Percentiles rank a stretch among this genome's conserved stretches.
Evolutionary conservation across 805 yeast species (phyloP).

Genomic region (Metschnikowia rubicola): DNA sequence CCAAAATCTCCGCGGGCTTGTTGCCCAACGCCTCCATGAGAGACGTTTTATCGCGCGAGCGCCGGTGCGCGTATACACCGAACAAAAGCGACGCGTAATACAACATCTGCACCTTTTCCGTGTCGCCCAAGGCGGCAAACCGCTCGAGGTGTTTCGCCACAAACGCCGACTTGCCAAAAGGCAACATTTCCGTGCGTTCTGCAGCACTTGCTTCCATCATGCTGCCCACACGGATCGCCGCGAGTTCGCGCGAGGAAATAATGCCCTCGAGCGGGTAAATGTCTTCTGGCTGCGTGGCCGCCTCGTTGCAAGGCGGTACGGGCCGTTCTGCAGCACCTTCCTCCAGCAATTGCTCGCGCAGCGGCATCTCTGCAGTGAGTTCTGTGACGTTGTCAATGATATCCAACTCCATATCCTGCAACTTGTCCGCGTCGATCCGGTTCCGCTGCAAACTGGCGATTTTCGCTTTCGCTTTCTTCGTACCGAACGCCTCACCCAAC

Average conservation of each 20-base stretch:
- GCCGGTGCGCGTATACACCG: constrained; percentile 75
- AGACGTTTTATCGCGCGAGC: constrained; percentile 55
- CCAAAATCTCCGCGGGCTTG: constrained; percentile 66
- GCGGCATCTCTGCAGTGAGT: constrained; percentile 70
- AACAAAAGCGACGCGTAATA: constrained; percentile 76
- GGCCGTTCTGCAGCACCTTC: constrained; percentile 68
- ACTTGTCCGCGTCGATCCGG: constrained; percentile 78
- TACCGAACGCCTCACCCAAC: constrained; percentile 95
- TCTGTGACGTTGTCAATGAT: constrained; percentile 76
- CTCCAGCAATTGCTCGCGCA: constrained; percentile 58
- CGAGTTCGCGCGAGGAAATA: constrained; percentile 58
- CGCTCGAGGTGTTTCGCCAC: constrained; percentile 45
- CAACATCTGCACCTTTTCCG: constrained; percentile 61
- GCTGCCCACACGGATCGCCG: constrained; percentile 56
- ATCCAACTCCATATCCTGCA: constrained; percentile 70
- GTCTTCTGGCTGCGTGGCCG: constrained; percentile 80
- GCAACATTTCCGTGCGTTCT: constrained; percentile 48
- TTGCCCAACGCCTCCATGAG: constrained; percentile 57
- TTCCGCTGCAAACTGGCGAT: constrained; percentile 78
- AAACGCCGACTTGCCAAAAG: constrained; percentile 62
- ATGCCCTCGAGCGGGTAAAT: constrained; percentile 72
- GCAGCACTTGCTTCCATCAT: constrained; percentile 49
- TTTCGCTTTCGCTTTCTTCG: constrained; percentile 92
- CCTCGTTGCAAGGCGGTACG: constrained; percentile 71
- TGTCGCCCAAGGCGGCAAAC: constrained; percentile 41